A percentile compares a stretch with the other conserved stretches of the same genome.
phyloP scores from a whole-genome alignment of 2,329 filamentous ascomycete genomes.

The Metarhizium humberi region DNA sequence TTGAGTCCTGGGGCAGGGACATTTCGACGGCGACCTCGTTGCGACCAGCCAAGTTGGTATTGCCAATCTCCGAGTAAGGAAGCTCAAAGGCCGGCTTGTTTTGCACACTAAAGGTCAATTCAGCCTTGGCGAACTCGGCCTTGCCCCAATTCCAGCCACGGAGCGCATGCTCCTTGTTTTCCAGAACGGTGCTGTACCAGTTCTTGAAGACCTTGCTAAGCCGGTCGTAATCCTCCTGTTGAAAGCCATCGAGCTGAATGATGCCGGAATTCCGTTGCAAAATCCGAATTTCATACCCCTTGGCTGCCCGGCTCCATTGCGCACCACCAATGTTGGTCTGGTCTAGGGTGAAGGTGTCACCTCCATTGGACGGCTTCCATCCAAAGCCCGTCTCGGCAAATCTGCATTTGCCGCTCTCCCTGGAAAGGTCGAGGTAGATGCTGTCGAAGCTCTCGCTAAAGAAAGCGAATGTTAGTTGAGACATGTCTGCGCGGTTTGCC shows the following conservation, averaged over 20 bases:
- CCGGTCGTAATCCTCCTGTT: constrained; percentile 88
- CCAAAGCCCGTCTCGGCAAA: constrained; percentile 91
- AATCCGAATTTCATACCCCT: constrained; percentile 90
- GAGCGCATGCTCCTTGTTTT: constrained; percentile 87
- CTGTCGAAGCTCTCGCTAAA: constrained; percentile 85
- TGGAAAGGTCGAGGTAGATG: constrained; percentile 93
- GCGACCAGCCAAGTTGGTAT: constrained; percentile 94
- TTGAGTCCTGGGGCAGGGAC: constrained; percentile 61
- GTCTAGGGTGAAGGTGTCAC: constrained; percentile 90
- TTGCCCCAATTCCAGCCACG: constrained; percentile 99
- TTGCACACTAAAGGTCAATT: constrained; percentile 93
- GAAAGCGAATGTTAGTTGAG: neutral
- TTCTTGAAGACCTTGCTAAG: constrained; percentile 91
- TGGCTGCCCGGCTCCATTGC: constrained; percentile 90
- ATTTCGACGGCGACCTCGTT: constrained; percentile 98
- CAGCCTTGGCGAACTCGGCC: constrained; percentile 89
- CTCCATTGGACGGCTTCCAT: constrained; percentile 83
- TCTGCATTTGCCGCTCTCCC: constrained; percentile 83
- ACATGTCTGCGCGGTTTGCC: neutral
- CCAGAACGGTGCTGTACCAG: constrained; percentile 91
- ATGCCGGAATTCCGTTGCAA: constrained; percentile 75
- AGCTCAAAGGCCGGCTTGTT: constrained; percentile 95
- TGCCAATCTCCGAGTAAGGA: constrained; percentile 93
- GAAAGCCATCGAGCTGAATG: constrained; percentile 90
- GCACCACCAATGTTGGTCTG: constrained; percentile 74